A percentile compares a stretch with the other conserved stretches of the same genome.
Conservation (phyloP, 2,329 filamentous ascomycete genomes). For the Calonectria naviculata region DNA sequence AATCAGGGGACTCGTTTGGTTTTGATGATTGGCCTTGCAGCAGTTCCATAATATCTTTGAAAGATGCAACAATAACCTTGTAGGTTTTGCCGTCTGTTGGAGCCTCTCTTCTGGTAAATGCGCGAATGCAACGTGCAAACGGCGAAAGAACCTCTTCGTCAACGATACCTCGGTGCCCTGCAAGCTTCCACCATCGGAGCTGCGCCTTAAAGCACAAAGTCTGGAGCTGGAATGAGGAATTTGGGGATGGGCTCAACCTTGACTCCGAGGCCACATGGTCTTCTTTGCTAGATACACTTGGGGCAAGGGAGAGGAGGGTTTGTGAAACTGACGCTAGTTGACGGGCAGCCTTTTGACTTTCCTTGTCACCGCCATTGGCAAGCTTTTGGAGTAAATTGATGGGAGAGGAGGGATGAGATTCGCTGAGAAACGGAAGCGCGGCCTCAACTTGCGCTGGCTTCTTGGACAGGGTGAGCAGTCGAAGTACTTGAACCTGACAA, state of each 20-base stretch:
- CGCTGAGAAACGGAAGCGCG: slow-evolving; percentile 65
- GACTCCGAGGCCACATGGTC: slow-evolving; percentile 67
- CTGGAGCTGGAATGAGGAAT: slow-evolving; percentile 71
- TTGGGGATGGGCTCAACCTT: slow-evolving; percentile 66
- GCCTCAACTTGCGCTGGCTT: slow-evolving; percentile 70
- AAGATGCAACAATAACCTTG: slow-evolving; percentile 45
- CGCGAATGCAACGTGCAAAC: slow-evolving; percentile 70
- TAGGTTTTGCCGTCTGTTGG: slow-evolving; percentile 52
- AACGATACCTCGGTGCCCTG: slow-evolving; percentile 67
- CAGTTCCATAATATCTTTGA: slow-evolving; percentile 44
- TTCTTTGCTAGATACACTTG: slow-evolving; percentile 72
- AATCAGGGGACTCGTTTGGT: slow-evolving; percentile 51
- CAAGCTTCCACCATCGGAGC: slow-evolving; percentile 74
- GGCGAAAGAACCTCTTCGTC: slow-evolving; percentile 75
- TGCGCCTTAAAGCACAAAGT: slow-evolving; percentile 70
- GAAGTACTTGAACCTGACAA: slow-evolving; percentile 73
- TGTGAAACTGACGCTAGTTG: slow-evolving; percentile 77
- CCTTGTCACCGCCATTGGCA: slow-evolving; percentile 54
- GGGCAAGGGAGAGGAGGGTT: slow-evolving; percentile 72
- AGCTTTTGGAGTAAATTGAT: slow-evolving; percentile 64
- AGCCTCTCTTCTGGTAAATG: slow-evolving; percentile 67
- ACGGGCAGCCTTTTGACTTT: slow-evolving; percentile 68
- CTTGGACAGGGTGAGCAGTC: slow-evolving; percentile 69
- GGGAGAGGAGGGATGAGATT: slow-evolving; percentile 66
- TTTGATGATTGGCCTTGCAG: slow-evolving; percentile 49